phyloP scores from a whole-genome alignment of 441 rosid species.

The Populus hybrid region DNA sequence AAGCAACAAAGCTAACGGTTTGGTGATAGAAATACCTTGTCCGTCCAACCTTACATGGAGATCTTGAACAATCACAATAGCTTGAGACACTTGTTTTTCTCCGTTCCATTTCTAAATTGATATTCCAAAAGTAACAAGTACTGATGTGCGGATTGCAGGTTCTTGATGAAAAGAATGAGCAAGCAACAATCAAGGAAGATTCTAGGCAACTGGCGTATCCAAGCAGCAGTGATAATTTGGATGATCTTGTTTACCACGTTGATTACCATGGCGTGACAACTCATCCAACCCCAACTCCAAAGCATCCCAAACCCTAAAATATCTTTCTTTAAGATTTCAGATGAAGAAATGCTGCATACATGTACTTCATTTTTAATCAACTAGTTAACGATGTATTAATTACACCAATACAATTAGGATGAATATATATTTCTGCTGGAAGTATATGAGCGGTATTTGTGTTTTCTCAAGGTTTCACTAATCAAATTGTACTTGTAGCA shows the following conservation, averaged over 20 bases:
- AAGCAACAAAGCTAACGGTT: too few species aligned
- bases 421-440: neutral
- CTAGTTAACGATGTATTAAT: neutral
- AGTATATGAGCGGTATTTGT: neutral
- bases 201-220: constrained; percentile 12
- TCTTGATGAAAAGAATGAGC: constrained; percentile 12
- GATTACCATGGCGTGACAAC: constrained; percentile 62
- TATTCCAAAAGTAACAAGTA: neutral
- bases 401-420: neutral
- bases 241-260: constrained; percentile 37
- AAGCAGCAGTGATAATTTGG: constrained; percentile 14
- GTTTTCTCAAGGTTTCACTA: neutral
- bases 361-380: neutral
- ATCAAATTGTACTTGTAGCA: neutral
- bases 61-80: neutral
- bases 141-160: constrained; percentile 31
- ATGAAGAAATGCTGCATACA: constrained; percentile 5
- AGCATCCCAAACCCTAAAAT: constrained; percentile 48
- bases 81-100: neutral
- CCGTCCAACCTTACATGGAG: neutral
- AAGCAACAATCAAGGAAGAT: constrained; percentile 7
- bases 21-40: too few species aligned
- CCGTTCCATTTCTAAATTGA: neutral
- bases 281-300: constrained; percentile 61
- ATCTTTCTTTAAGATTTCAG: neutral